Evolutionary conservation across 2,329 filamentous ascomycete genomes (phyloP).

Genomic region (Aureobasidium zeae): DNA sequence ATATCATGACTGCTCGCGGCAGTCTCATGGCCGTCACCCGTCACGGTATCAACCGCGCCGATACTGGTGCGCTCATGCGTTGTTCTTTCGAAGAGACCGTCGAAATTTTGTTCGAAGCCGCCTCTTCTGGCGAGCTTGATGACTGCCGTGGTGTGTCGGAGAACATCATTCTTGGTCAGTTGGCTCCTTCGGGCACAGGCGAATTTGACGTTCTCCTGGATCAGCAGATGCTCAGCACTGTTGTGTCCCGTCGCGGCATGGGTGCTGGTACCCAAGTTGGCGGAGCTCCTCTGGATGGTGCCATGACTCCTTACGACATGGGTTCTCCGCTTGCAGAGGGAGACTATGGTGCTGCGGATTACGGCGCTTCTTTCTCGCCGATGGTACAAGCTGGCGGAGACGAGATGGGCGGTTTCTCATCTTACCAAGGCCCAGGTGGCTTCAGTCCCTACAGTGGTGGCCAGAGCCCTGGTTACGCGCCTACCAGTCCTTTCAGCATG

Average conservation of each 20-base stretch:
- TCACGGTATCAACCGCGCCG: slow-evolving; percentile 95
- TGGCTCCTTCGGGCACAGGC: slow-evolving; percentile 93
- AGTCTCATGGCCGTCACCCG: slow-evolving; percentile 92
- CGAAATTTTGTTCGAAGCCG: slow-evolving; percentile 93
- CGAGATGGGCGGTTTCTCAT: slow-evolving; percentile 49
- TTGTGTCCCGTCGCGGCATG: slow-evolving; percentile 58
- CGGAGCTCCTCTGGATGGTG: slow-evolving; percentile 60
- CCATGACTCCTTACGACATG: slow-evolving; percentile 85
- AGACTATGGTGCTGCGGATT: slow-evolving; percentile 53
- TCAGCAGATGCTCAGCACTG: slow-evolving; percentile 89
- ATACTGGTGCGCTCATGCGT: slow-evolving; percentile 96
- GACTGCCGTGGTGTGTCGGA: slow-evolving; percentile 97
- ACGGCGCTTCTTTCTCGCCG: slow-evolving; percentile 60
- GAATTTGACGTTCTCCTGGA: slow-evolving; percentile 92
- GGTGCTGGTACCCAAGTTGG: slow-evolving; percentile 67
- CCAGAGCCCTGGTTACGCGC: slow-evolving; percentile 57
- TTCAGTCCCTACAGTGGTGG: slow-evolving; percentile 58
- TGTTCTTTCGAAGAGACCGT: slow-evolving; percentile 99
- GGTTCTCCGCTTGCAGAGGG: slow-evolving; percentile 55
- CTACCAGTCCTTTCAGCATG: slow-evolving; percentile 67
- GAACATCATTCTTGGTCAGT: slow-evolving; percentile 95
- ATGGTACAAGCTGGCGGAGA: slow-evolving; percentile 58
- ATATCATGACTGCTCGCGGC: slow-evolving; percentile 95
- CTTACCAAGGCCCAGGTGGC: slow-evolving; percentile 55
- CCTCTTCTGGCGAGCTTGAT: slow-evolving; percentile 87